Evolutionary conservation across 2,329 filamentous ascomycete species (phyloP), one percentile per base, ranked within the genome.

Genomic region (Nigrospora osmanthi): DNA sequence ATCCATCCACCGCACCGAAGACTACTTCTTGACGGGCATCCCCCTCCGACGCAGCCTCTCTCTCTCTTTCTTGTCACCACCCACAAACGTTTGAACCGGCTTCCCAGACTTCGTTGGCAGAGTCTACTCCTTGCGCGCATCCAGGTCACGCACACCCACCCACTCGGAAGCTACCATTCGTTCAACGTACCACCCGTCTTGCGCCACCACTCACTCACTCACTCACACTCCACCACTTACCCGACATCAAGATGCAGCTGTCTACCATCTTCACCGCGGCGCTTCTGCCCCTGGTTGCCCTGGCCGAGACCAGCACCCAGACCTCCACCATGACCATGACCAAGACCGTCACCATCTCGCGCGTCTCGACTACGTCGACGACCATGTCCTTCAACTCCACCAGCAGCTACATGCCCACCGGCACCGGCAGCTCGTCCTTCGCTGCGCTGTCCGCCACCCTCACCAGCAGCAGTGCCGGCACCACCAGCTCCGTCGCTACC

Each of bases 241-340:
- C 15, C 48, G 50, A 51, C 49, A 46, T 47, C 55, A 54, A 55
- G 41, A 73, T 73, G 70, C 68, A 68, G 49, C 52, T 73, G 54
- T 61, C 63, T 39, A 61, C 69, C 30, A 54, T 80, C 48, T 47
- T 73, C 56, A 59, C 74, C 48, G 70, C 71, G 49, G 59, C 68
- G 49, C 58, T 73, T 50, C 68, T 81, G 58, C 76, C 78, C 54
- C 66, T 76, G 43, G 59, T 79, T 56, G 77, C 74, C 48, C 54
- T 75, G 43, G 75, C 75, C 34, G 61, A 59, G 32, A 55, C 58
- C 45, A 55, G 56, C 19, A 68, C 69, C 37, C 67, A 71, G 15
- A 74, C 71, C 17, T 67, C 67, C 23, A 80, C 76, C 35, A 66
- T 67, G 45, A 72, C 69, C 38, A 55, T 72, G 54, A 76, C 73